These are phyloP conservation scores for Dactylonectria estremocensis DNA, from an alignment of 2,329 filamentous ascomycete genomes.

Conservation along the genomic window DNA sequence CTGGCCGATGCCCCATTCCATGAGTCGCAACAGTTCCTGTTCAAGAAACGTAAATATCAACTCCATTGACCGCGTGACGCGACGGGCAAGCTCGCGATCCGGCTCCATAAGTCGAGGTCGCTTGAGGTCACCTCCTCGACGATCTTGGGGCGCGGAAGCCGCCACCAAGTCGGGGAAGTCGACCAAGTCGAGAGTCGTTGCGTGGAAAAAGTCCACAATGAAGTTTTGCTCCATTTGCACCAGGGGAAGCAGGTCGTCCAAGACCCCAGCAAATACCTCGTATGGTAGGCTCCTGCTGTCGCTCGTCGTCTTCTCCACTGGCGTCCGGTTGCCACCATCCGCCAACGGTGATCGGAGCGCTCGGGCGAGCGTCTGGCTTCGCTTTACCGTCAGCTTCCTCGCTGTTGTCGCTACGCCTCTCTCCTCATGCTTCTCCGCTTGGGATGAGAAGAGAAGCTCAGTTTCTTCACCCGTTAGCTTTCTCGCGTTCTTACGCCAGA, in stretches of 20 bases:
- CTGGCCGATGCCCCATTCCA: slow-evolving; percentile 85
- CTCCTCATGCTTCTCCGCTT: slow-evolving; percentile 88
- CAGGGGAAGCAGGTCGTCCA: slow-evolving; percentile 87
- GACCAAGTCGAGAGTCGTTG: slow-evolving; percentile 83
- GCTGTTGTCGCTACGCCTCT: slow-evolving; percentile 79
- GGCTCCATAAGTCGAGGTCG: slow-evolving; percentile 87
- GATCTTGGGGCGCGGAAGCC: slow-evolving; percentile 74
- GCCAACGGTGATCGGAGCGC: slow-evolving; percentile 78
- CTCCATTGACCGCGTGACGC: slow-evolving; percentile 90
- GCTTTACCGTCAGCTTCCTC: slow-evolving; percentile 92
- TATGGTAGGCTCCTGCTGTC: slow-evolving; percentile 81
- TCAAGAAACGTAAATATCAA: slow-evolving; percentile 88
- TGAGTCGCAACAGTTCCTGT: slow-evolving; percentile 81
- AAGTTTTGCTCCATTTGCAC: slow-evolving; percentile 98
- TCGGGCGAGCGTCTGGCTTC: slow-evolving; percentile 88
- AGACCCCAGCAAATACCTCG: slow-evolving; percentile 84
- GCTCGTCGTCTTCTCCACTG: slow-evolving; percentile 70
- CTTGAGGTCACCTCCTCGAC: slow-evolving; percentile 81
- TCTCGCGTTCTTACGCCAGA: slow-evolving; percentile 85
- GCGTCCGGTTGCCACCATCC: slow-evolving; percentile 68
- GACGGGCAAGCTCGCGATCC: slow-evolving; percentile 87
- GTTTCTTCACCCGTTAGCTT: slow-evolving; percentile 84
- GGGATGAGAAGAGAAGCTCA: slow-evolving; percentile 89
- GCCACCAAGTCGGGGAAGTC: slow-evolving; percentile 89
- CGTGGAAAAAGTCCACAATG: slow-evolving; percentile 95